Conservation (phyloP, 495 filamentous ascomycete species). For the Achaetomiella virescens region DNA sequence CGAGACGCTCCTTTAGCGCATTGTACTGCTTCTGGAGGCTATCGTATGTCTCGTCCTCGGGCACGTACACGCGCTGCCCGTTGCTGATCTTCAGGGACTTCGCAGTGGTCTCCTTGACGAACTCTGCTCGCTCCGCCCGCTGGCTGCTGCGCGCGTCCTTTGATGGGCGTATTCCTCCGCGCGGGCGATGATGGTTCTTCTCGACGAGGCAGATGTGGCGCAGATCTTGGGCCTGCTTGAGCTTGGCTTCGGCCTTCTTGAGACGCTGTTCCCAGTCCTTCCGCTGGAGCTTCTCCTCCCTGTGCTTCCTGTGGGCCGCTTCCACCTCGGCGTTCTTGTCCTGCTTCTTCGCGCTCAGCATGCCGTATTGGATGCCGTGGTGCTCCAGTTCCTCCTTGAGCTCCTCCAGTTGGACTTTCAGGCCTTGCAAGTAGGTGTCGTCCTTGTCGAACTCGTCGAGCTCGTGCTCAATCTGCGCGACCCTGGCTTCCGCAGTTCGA, state of each 20-base stretch:
- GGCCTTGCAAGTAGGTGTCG: conserved; percentile 33
- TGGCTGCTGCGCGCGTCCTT: conserved; percentile 39
- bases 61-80: conserved; percentile 54
- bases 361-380: conserved; percentile 38
- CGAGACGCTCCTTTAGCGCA: conserved; percentile 51
- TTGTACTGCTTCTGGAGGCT: conserved; percentile 60
- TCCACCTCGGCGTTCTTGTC: conserved; percentile 34
- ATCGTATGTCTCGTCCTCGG: conserved; percentile 56
- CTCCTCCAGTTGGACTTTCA: conserved; percentile 31
- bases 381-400: conserved; percentile 28
- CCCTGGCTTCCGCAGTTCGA: conserved; percentile 19
- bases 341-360: conserved; percentile 29
- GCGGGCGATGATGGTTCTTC: conserved; percentile 58
- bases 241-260: conserved; percentile 54
- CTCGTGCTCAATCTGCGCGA: conserved; percentile 27
- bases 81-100: conserved; percentile 51
- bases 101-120: conserved; percentile 48
- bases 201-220: conserved; percentile 51
- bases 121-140: conserved; percentile 38
- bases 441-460: conserved; percentile 41
- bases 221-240: conserved; percentile 41
- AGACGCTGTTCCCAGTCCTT: conserved; percentile 44
- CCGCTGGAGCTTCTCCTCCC: conserved; percentile 28
- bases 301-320: conserved; percentile 20
- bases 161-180: conserved; percentile 47